These are phyloP conservation scores for Trypanosoma caninum DNA, from an alignment of 208 protist species.

Conservation along the genomic window DNA sequence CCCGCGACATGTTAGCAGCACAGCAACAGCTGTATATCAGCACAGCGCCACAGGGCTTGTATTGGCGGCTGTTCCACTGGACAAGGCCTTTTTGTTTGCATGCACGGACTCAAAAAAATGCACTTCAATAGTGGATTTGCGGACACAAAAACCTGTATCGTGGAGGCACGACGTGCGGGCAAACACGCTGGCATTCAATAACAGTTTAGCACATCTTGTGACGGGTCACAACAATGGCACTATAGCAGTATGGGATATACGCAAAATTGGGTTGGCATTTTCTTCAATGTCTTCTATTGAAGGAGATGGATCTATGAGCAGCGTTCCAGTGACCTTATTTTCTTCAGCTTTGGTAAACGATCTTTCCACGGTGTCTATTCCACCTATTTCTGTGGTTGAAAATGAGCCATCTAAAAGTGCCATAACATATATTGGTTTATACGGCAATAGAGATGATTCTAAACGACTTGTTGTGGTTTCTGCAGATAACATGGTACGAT, in stretches of 20 bases:
- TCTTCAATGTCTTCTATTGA: conserved; percentile 25
- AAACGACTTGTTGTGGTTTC: conserved; percentile 68
- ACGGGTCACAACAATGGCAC: conserved; percentile 81
- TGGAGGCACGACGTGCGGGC: conserved; percentile 69
- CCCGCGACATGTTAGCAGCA: conserved; percentile 33
- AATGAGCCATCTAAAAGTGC: conserved; percentile 76
- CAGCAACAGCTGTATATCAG: conserved; percentile 41
- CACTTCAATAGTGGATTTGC: conserved; percentile 72
- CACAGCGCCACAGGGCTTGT: conserved; percentile 71
- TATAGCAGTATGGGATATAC: conserved; percentile 82
- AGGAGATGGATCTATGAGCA: conserved; percentile 5
- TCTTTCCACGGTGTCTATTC: conserved; percentile 22
- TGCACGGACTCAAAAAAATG: conserved; percentile 67
- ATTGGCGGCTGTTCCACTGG: conserved; percentile 60
- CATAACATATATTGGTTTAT: conserved; percentile 59
- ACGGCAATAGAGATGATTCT: conserved; percentile 66
- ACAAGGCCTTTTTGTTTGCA: conserved; percentile 73
- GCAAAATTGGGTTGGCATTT: conserved; percentile 49
- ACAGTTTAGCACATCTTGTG: conserved; percentile 45
- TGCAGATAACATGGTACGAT: conserved; percentile 79
- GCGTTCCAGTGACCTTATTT: neutral
- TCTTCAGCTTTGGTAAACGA: neutral
- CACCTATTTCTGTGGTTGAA: conserved; percentile 30
- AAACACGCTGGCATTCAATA: conserved; percentile 77
- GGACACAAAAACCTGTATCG: conserved; percentile 44